These are phyloP conservation scores for Neonectria ditissima DNA, from an alignment of 2,329 filamentous ascomycete species.

Conservation along the genomic window DNA sequence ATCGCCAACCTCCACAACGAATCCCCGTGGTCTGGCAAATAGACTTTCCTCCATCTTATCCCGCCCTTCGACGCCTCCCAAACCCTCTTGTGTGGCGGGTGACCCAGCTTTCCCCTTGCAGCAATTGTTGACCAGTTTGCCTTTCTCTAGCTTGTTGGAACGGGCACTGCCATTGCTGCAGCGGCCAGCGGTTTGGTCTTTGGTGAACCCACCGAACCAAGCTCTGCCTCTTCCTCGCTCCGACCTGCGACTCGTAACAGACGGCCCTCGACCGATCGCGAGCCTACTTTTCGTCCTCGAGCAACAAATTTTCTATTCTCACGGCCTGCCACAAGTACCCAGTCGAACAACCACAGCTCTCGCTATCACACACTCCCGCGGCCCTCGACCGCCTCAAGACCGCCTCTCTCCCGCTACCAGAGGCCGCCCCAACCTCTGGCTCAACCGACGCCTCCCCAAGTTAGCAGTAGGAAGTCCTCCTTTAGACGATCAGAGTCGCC, in stretches of 20 bases:
- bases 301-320: constrained; percentile 47
- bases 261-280: constrained; percentile 51
- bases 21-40: constrained; percentile 37
- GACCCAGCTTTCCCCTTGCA: constrained; percentile 35
- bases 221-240: constrained; percentile 45
- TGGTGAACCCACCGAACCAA: constrained; percentile 63
- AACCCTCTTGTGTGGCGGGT: constrained; percentile 39
- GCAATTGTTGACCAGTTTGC: constrained; percentile 38
- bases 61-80: constrained; percentile 31
- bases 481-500: constrained; percentile 54
- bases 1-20: constrained; percentile 41
- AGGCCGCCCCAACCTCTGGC: constrained; percentile 55
- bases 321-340: constrained; percentile 59
- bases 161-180: constrained; percentile 71
- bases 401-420: constrained; percentile 54
- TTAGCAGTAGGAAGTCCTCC: constrained; percentile 57
- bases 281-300: constrained; percentile 46
- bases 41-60: constrained; percentile 40
- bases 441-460: constrained; percentile 55
- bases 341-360: constrained; percentile 47
- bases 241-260: constrained; percentile 45
- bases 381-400: constrained; percentile 49
- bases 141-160: constrained; percentile 66
- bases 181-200: constrained; percentile 70
- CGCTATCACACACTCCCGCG: constrained; percentile 46